These are phyloP conservation scores for Trichoderma sp. DNA, from an alignment of 2,329 filamentous ascomycete species.

Conservation along the genomic window DNA sequence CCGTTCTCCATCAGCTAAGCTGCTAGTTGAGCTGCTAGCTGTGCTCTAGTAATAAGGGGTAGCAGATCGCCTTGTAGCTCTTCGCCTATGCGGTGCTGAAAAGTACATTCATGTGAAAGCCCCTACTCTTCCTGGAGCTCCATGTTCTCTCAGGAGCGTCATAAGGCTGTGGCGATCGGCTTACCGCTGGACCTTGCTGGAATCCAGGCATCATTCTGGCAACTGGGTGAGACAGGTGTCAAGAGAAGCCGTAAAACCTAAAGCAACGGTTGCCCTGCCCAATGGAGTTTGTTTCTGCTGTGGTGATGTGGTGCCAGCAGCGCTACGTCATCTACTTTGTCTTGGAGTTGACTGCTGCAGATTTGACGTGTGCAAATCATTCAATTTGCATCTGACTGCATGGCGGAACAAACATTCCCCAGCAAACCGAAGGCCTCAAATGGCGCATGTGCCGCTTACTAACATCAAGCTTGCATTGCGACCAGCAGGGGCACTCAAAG, in stretches of 20 bases:
- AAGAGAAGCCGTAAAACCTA: background rate
- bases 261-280: background rate
- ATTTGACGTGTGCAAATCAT: background rate
- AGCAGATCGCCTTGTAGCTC: background rate
- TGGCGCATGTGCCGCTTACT: background rate
- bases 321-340: conserved; percentile 14
- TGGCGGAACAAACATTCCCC: background rate
- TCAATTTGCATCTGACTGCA: background rate
- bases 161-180: background rate
- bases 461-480: background rate
- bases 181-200: background rate
- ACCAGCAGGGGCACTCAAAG: too few relatives aligned
- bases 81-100: background rate
- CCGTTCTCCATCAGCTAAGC: background rate
- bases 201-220: background rate
- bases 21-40: background rate
- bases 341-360: background rate
- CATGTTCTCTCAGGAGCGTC: background rate
- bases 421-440: background rate
- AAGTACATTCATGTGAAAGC: background rate
- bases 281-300: background rate
- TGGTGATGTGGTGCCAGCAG: background rate
- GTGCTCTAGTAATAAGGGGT: background rate
- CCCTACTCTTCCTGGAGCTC: background rate
- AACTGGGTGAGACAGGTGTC: background rate